Evolutionary conservation across 2,329 filamentous ascomycete species (phyloP).

Genomic region (Oidium heveae): DNA sequence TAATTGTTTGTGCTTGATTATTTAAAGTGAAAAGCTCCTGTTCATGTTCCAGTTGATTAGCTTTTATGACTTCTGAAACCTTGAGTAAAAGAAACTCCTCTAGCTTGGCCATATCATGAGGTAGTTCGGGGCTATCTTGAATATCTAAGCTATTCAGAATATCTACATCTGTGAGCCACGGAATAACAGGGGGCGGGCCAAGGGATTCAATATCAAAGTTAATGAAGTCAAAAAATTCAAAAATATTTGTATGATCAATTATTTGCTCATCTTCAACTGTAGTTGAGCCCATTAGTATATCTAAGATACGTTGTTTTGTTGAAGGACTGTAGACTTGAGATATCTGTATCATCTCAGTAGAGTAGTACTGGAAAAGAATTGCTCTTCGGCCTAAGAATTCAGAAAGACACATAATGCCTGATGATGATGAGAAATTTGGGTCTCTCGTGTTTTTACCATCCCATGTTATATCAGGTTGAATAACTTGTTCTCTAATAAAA

Average conservation of each 20-base stretch:
- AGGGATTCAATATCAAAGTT: slow-evolving; percentile 29
- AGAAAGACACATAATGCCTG: slow-evolving; percentile 8
- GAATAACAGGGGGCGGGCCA: slow-evolving; percentile 24
- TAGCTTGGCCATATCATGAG: slow-evolving; percentile 47
- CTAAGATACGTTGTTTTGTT: slow-evolving; percentile 40
- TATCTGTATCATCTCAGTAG: slow-evolving; percentile 59
- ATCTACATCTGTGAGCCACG: slow-evolving; percentile 40
- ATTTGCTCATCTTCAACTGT: slow-evolving; percentile 38
- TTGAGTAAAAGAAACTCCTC: slow-evolving; percentile 50
- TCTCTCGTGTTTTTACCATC: slow-evolving; percentile 36
- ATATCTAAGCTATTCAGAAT: slow-evolving; percentile 37
- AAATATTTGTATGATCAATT: slow-evolving; percentile 46
- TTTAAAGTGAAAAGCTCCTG: slow-evolving; percentile 26
- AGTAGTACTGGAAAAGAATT: slow-evolving; percentile 60
- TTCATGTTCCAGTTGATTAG: slow-evolving; percentile 22
- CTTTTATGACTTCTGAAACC: slow-evolving; percentile 31
- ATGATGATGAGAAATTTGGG: slow-evolving; percentile 32
- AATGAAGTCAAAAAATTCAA: slow-evolving; percentile 84
- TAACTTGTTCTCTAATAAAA: slow-evolving; percentile 44
- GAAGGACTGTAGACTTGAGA: slow-evolving; percentile 45
- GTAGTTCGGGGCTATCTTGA: slow-evolving; percentile 26
- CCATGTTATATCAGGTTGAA: slow-evolving; percentile 47
- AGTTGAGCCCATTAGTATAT: slow-evolving; percentile 56
- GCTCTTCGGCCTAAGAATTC: slow-evolving; percentile 59
- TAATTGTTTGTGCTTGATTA: slow-evolving; percentile 31